A percentile compares a stretch with the other conserved stretches of the same genome.
phyloP scores from a whole-genome alignment of 768 basidiomycete species.

The Arthromyces matolae region DNA sequence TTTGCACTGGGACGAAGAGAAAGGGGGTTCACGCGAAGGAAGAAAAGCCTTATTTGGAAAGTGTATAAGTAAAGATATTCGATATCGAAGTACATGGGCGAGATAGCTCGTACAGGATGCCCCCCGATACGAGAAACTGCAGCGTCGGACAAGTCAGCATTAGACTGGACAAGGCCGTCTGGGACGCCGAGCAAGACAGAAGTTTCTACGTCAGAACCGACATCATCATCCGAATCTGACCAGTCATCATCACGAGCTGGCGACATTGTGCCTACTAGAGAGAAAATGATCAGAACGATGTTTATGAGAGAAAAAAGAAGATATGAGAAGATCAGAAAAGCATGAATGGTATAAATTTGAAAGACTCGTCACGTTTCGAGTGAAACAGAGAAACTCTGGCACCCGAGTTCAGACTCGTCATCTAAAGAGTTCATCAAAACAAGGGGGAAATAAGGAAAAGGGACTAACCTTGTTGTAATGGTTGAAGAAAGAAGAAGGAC shows the following conservation, averaged over 20 bases:
- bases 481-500: constrained; percentile 11
- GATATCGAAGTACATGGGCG: constrained; percentile 44
- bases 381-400: constrained; percentile 58
- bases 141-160: constrained; percentile 63
- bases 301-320: constrained; percentile 14
- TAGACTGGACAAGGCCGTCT: constrained; percentile 61
- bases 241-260: constrained; percentile 53
- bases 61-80: constrained; percentile 42
- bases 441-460: constrained; percentile 6
- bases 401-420: constrained; percentile 77
- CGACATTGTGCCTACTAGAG: constrained; percentile 32
- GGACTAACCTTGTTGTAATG: constrained; percentile 19
- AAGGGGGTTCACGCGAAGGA: constrained; percentile 55
- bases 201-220: constrained; percentile 55
- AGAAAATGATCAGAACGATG: constrained; percentile 17
- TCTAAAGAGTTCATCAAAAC: constrained; percentile 44
- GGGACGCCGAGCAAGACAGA: constrained; percentile 77
- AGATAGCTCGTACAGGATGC: constrained; percentile 73
- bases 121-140: constrained; percentile 90
- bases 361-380: constrained; percentile 60
- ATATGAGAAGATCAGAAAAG: constrained; percentile 62
- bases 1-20: constrained; percentile 67
- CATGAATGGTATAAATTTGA: constrained; percentile 85
- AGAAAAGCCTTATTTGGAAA: constrained; percentile 67
- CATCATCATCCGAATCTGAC: constrained; percentile 80